These are phyloP conservation scores for Euryodendron excelsum DNA, from an alignment of 148 eudicot species.

Conservation along the genomic window DNA sequence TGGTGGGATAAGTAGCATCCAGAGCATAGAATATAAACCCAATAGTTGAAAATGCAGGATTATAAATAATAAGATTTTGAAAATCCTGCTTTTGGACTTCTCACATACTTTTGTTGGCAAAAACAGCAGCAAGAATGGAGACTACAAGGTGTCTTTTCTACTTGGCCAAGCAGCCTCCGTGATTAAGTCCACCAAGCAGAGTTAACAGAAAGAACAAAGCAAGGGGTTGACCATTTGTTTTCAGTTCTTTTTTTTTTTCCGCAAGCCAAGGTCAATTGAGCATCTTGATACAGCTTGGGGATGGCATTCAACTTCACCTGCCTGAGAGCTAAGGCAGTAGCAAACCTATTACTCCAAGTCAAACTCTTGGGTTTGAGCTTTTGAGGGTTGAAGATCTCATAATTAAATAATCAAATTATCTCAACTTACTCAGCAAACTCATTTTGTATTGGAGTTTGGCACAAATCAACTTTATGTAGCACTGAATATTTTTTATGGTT, in stretches of 20 bases:
- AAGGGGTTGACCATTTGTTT: background rate
- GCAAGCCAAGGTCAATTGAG: background rate
- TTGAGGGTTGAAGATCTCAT: background rate
- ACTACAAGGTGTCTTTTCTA: background rate
- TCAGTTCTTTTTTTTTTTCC: background rate
- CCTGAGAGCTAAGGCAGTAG: background rate
- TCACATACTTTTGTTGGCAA: background rate
- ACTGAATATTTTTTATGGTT: background rate
- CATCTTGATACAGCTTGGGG: background rate
- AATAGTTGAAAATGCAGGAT: background rate
- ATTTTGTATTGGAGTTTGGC: background rate
- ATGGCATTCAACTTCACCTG: background rate
- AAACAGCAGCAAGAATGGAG: background rate
- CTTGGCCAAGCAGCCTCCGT: background rate
- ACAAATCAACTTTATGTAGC: background rate
- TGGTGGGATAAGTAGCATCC: background rate
- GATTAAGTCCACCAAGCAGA: background rate
- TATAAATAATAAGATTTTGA: background rate
- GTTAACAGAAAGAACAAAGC: background rate
- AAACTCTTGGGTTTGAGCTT: background rate
- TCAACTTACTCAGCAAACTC: too few relatives aligned
- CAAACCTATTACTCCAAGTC: background rate
- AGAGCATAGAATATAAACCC: background rate
- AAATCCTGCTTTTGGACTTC: constrained; percentile 1
- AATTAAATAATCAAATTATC: background rate